These are phyloP conservation scores for Lactarius psammicola DNA, from an alignment of 768 basidiomycete species.

Conservation along the genomic window DNA sequence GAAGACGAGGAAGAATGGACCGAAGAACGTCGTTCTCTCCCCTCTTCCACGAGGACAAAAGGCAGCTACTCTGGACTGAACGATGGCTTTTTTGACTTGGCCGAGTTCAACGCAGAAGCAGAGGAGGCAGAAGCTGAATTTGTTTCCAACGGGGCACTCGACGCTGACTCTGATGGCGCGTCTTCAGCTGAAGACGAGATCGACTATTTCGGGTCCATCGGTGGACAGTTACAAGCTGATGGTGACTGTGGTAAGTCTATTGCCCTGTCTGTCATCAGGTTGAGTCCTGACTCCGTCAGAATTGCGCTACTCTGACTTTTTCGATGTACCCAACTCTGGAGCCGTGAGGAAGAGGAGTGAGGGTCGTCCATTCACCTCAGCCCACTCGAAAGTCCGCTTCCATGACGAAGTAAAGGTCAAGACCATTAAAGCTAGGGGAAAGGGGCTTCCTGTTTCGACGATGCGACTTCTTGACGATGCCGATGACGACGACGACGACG, in stretches of 20 bases:
- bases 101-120: constrained; percentile 82
- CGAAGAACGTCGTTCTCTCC: not conserved
- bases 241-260: constrained; percentile 1
- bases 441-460: constrained; percentile 52
- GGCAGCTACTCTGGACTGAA: constrained; percentile 56
- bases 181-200: constrained; percentile 56
- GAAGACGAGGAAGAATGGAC: constrained; percentile 28
- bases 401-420: constrained; percentile 78
- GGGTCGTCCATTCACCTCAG: constrained; percentile 28
- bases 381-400: constrained; percentile 59
- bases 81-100: constrained; percentile 88
- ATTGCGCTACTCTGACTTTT: constrained; percentile 75
- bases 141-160: constrained; percentile 59
- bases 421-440: constrained; percentile 73
- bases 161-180: constrained; percentile 46
- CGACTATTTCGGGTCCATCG: constrained; percentile 67
- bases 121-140: constrained; percentile 70
- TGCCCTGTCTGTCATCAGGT: not conserved
- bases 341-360: constrained; percentile 28
- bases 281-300: constrained; percentile 41
- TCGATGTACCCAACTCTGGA: constrained; percentile 43
- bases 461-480: constrained; percentile 44
- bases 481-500: constrained; percentile 41
- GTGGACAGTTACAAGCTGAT: constrained; percentile 35
- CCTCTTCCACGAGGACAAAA: constrained; percentile 28